Conservation (phyloP, 2,329 filamentous ascomycete species). For the Cryphonectria naterciae region DNA sequence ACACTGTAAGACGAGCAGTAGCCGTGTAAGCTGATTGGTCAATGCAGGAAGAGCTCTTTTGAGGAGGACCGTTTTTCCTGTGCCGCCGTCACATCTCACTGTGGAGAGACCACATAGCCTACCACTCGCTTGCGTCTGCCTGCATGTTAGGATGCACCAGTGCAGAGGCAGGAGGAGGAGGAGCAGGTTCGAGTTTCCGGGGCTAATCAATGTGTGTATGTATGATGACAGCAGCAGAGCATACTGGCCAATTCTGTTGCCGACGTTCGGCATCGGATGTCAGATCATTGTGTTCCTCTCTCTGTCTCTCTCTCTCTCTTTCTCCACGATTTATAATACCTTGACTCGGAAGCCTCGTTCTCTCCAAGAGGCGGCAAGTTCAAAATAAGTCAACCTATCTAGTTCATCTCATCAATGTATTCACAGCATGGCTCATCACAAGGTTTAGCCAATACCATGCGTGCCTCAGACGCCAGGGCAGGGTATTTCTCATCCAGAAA, state of each 20-base stretch:
- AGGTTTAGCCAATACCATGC: slow-evolving; percentile 12
- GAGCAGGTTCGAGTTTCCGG: neutral
- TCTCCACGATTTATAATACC: neutral
- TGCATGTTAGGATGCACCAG: neutral
- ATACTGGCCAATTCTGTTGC: neutral
- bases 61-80: neutral
- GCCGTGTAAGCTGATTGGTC: slow-evolving; percentile 25
- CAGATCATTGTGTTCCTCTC: neutral
- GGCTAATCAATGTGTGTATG: neutral
- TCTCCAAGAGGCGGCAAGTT: neutral
- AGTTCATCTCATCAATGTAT: neutral
- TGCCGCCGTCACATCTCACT: neutral
- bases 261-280: neutral
- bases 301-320: neutral
- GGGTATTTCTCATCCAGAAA: slow-evolving; percentile 17
- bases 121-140: neutral
- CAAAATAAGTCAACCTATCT: too few relatives aligned
- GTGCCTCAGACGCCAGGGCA: slow-evolving; percentile 13
- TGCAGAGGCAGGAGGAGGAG: neutral
- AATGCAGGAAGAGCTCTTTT: neutral
- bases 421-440: neutral
- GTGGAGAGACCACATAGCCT: neutral
- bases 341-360: neutral
- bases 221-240: neutral
- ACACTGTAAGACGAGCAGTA: neutral